Conservation (phyloP, 176 grass and related monocot genomes). For the Pontederia paniculata region DNA sequence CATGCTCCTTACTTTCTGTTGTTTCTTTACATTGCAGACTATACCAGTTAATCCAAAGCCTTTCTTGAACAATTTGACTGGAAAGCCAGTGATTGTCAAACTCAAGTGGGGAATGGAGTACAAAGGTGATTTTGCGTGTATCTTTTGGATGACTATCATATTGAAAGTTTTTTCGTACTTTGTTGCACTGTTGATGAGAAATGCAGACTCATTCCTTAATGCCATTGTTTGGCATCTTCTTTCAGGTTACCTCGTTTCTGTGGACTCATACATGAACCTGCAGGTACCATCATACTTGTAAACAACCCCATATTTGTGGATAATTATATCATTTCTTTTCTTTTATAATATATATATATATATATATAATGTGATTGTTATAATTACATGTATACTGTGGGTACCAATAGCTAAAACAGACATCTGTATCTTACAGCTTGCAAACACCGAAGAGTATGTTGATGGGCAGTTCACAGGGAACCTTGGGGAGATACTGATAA, state of each 20-base stretch:
- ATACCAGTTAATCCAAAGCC: constrained; percentile 95
- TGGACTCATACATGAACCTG: constrained; percentile 93
- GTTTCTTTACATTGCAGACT: constrained; percentile 32
- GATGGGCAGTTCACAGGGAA: constrained; percentile 83
- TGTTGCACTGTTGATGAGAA: background rate
- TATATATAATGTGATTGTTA: too few relatives aligned
- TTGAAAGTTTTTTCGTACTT: background rate
- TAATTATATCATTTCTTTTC: background rate
- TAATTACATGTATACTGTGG: background rate
- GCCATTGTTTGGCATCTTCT: background rate
- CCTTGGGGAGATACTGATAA: constrained; percentile 76
- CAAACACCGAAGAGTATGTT: constrained; percentile 82
- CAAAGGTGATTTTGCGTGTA: constrained; percentile 46
- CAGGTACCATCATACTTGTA: constrained; percentile 30
- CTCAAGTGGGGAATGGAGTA: constrained; percentile 99
- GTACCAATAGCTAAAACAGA: too few relatives aligned
- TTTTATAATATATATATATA: too few relatives aligned
- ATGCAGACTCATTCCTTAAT: background rate
- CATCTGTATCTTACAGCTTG: constrained; percentile 37
- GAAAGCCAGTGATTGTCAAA: constrained; percentile 86
- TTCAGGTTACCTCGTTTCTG: constrained; percentile 77
- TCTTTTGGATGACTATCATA: constrained; percentile 1
- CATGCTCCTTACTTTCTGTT: background rate
- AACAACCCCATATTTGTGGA: background rate
- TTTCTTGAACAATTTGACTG: constrained; percentile 89